A percentile compares a stretch with the other conserved stretches of the same genome.
Evolutionary conservation across 495 filamentous ascomycete species (phyloP).

Genomic region (Penicillium lagena): DNA sequence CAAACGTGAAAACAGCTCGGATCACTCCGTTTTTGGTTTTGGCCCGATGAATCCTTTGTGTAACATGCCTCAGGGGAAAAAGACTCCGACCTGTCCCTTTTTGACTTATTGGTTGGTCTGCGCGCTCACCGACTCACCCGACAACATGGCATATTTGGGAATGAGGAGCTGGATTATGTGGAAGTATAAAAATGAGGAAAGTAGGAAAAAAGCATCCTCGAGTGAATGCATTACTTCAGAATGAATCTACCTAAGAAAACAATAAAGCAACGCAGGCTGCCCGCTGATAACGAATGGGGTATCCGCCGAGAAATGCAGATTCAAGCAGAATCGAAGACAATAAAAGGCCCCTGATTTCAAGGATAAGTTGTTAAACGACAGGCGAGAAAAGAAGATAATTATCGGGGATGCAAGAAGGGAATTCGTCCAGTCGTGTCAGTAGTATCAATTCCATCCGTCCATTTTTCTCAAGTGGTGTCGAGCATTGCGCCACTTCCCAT

Average conservation of each 20-base stretch:
- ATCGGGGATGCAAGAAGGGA: slow-evolving; percentile 3
- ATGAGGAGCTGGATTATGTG: background rate
- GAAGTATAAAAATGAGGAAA: background rate
- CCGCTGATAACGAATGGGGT: background rate
- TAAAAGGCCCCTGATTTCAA: background rate
- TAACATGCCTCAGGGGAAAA: slow-evolving; percentile 1
- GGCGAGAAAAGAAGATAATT: background rate
- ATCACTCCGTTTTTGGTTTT: no score
- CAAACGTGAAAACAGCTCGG: no score
- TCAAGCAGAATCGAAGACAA: background rate
- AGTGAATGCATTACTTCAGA: no score
- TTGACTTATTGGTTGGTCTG: background rate
- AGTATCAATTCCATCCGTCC: background rate
- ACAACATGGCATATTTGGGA: background rate
- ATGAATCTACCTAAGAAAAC: background rate
- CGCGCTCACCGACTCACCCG: background rate
- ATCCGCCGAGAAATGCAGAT: background rate
- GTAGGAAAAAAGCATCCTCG: no score
- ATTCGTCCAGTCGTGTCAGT: slow-evolving; percentile 18
- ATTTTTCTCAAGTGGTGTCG: slow-evolving; percentile 9
- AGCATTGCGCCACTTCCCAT: slow-evolving; percentile 45
- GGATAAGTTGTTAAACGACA: background rate
- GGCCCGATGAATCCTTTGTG: no score
- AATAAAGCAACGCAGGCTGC: background rate
- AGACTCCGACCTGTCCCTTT: slow-evolving; percentile 2